phyloP scores from a whole-genome alignment of 1,284 basidiomycete species.

The Trichosporon ovoides region DNA sequence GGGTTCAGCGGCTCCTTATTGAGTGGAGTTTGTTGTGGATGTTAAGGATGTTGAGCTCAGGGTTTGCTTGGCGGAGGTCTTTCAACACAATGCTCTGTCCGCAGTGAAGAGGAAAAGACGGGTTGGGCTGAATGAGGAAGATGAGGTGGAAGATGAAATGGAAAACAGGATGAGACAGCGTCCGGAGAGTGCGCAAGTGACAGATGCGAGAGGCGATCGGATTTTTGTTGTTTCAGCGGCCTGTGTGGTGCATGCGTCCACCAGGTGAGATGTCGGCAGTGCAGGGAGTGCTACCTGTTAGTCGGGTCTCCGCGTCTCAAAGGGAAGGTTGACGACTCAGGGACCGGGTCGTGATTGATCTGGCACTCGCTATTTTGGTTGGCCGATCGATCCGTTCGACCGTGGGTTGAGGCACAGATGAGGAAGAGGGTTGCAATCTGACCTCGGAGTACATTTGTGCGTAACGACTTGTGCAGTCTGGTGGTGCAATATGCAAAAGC shows the following conservation, averaged over 20 bases:
- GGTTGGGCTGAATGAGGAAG: neutral
- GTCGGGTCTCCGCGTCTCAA: neutral
- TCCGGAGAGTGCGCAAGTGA: no score
- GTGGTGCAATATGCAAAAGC: no score
- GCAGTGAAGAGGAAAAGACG: no score
- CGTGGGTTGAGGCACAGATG: neutral
- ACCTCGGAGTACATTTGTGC: no score
- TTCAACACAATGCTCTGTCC: no score
- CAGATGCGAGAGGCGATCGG: neutral
- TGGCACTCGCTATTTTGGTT: neutral
- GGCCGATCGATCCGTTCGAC: neutral
- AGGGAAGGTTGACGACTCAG: neutral
- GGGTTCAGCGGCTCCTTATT: neutral
- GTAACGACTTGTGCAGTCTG: no score
- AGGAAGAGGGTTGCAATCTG: neutral
- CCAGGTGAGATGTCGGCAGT: neutral
- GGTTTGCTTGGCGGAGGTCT: neutral
- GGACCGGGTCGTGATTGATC: neutral
- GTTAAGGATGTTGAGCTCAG: neutral
- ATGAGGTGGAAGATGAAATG: neutral
- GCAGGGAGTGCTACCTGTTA: neutral
- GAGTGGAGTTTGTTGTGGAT: constrained; percentile 4
- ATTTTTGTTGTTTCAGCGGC: neutral
- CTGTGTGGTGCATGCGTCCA: neutral
- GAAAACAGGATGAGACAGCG: no score